Percentiles rank a stretch among this genome's conserved stretches.
Conservation (phyloP, 2,329 filamentous ascomycete genomes). For the Penicillium hesseltinei region DNA sequence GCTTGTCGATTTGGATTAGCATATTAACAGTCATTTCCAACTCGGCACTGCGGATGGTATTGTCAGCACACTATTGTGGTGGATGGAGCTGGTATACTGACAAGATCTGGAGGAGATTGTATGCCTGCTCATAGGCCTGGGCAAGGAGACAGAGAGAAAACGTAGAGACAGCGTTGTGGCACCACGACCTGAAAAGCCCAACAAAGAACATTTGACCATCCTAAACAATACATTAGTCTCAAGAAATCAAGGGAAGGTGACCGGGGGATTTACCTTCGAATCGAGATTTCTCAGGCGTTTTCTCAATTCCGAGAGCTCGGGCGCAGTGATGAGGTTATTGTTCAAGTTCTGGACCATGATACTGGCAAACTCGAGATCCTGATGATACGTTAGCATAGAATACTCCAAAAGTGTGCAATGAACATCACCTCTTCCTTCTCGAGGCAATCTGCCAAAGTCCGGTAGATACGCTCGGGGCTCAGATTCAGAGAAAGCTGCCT, state of each 20-base stretch:
- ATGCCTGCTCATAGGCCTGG: conserved; percentile 97
- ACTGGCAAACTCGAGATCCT: conserved; percentile 94
- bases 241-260: not conserved
- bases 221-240: conserved; percentile 42
- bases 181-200: conserved; percentile 92
- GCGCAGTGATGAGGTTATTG: conserved; percentile 97
- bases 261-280: conserved; percentile 60
- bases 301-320: conserved; percentile 84
- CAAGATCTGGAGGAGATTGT: conserved; percentile 94
- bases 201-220: conserved; percentile 97
- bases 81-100: conserved; percentile 45
- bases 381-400: conserved; percentile 9
- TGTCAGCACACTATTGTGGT: conserved; percentile 20
- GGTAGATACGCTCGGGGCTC: conserved; percentile 91
- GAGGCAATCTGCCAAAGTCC: conserved; percentile 91
- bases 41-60: conserved; percentile 66
- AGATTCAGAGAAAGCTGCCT: conserved; percentile 89
- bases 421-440: conserved; percentile 75
- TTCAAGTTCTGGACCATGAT: conserved; percentile 99
- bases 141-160: conserved; percentile 94
- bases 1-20: conserved; percentile 96
- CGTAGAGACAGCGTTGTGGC: conserved; percentile 95
- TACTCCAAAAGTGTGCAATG: not conserved
- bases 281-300: conserved; percentile 89
- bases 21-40: conserved; percentile 99